Base-by-base conservation (phyloP, 2,329 filamentous ascomycete species). In the Biscogniauxia marginata region DNA sequence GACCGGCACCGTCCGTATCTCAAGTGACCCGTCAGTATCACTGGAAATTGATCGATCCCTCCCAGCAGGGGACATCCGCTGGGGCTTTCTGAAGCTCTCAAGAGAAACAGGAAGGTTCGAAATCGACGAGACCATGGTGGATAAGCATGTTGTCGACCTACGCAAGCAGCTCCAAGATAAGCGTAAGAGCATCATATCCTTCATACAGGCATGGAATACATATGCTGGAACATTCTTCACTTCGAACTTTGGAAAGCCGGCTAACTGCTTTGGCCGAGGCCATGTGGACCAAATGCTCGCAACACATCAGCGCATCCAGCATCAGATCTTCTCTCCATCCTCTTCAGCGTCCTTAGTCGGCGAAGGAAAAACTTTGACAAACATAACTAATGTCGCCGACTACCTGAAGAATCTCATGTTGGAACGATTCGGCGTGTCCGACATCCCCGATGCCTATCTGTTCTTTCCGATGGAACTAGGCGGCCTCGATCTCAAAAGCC, bases 81-180 rank as follows among this genome's bases (percentile, higher is more conserved):
- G 82, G 77, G 82, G 82, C 0, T 83, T 85, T 63, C 74, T 89
- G 21, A 74, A 74, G 43, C 73, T 89, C 3, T 80, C 85, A 25
- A 71, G 80, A 0, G 60, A 72, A 23, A 74, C 77, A 0, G 81
- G 82, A 7, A 75, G 75, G 7, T 88, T 87, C 63, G 71, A 81
- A 49, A 86, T 88, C 53, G 82, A 88, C 60, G 79, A 84, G 61
- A 58, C 63, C 0, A 77, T 84, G 71, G 83, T 89, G 0, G 79
- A 86, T 58, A 70, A 75, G 22, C 85, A 88, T 59, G 82, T 86
- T 53, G 67, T 74, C 2, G 84, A 88, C 65, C 77, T 89, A 3
- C 75, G 76, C 25, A 77, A 75, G 3, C 85, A 89, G 62, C 79
- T 89, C 4, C 60, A 67, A 1, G 73, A 74, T 5, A 80, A 82